Percentiles rank a stretch among this genome's conserved stretches.
phyloP scores from a whole-genome alignment of 352 stramenopile genomes.

The Phytophthora vignae region DNA sequence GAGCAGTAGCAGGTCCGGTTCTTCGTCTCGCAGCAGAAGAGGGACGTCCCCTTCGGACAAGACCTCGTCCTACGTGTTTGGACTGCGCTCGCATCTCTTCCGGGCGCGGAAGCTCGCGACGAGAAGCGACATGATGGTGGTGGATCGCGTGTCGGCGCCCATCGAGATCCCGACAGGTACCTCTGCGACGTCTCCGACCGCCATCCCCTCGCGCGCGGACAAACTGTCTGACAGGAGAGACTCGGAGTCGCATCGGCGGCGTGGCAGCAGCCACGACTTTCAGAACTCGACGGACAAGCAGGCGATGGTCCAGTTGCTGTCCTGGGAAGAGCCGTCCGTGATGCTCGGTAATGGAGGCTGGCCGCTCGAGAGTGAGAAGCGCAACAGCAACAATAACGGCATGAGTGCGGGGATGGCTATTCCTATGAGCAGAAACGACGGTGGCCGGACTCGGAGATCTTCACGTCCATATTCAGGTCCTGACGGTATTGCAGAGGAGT shows the following conservation, averaged over 20 bases:
- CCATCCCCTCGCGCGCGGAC: constrained; percentile 21
- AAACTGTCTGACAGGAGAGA: constrained; percentile 29
- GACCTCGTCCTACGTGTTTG: constrained; percentile 36
- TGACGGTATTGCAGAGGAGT: constrained; percentile 41
- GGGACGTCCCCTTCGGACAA: constrained; percentile 26
- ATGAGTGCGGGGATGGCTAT: constrained; percentile 1
- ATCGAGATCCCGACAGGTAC: constrained; percentile 65
- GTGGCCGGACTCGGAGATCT: constrained; percentile 11
- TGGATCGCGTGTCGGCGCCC: constrained; percentile 60
- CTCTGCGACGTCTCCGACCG: constrained; percentile 11
- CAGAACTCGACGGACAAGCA: constrained; percentile 31
- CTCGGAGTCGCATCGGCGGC: constrained; percentile 20
- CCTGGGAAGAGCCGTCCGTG: constrained; percentile 68
- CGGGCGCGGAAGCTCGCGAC: constrained; percentile 31
- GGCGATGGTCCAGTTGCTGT: constrained; percentile 52
- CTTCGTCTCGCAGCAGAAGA: constrained; percentile 25
- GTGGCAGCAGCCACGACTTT: constrained; percentile 30
- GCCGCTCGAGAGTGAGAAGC: constrained; percentile 42
- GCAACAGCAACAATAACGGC: constrained; percentile 10
- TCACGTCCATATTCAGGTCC: constrained; percentile 25
- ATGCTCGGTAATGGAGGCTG: constrained; percentile 45
- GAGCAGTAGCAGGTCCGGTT: constrained; percentile 28
- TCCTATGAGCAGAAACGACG: constrained; percentile 14
- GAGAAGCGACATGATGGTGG: constrained; percentile 30
- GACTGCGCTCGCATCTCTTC: constrained; percentile 45